A percentile compares a stretch with the other conserved stretches of the same genome.
Evolutionary conservation across 2,329 filamentous ascomycete genomes (phyloP).

Genomic region (Paracoccidioides brasiliensis): DNA sequence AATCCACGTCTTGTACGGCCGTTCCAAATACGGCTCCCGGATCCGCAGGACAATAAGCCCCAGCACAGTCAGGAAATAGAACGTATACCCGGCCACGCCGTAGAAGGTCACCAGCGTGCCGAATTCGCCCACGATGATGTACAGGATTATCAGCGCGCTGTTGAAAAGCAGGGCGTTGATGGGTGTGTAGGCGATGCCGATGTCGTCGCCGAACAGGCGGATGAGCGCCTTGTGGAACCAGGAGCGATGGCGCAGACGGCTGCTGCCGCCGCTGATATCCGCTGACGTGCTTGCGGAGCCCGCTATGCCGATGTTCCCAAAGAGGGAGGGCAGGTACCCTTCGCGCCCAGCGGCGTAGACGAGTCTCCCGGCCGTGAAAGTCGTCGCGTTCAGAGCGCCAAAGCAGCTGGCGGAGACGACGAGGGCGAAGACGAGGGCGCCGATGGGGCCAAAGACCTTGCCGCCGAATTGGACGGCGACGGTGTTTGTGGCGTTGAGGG

Average conservation of each 20-base stretch:
- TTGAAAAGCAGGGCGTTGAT: constrained; percentile 84
- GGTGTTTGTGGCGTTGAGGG: constrained; percentile 80
- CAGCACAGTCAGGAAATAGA: constrained; percentile 92
- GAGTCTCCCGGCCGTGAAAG: constrained; percentile 82
- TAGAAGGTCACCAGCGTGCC: constrained; percentile 89
- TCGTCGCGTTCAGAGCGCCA: constrained; percentile 84
- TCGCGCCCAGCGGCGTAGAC: constrained; percentile 93
- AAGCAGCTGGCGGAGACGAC: constrained; percentile 88
- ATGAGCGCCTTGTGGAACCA: constrained; percentile 48
- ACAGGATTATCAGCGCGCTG: constrained; percentile 55
- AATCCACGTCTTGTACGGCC: constrained; percentile 94
- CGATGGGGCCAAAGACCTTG: constrained; percentile 75
- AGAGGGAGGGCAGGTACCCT: constrained; percentile 74
- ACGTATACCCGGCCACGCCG: constrained; percentile 90
- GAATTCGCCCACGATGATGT: constrained; percentile 82
- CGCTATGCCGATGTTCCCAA: constrained; percentile 67
- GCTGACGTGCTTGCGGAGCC: constrained; percentile 17
- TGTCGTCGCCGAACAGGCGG: constrained; percentile 58
- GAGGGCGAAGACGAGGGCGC: constrained; percentile 71
- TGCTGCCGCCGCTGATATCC: constrained; percentile 3
- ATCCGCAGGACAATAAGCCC: constrained; percentile 85
- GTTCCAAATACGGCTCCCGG: constrained; percentile 70
- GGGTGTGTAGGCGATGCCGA: constrained; percentile 83
- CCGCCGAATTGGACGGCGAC: constrained; percentile 89
- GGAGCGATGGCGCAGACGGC: constrained; percentile 32